A percentile compares a stretch with the other conserved stretches of the same genome.
Evolutionary conservation across 257 asterid genomes (phyloP).

Genomic region (Penstemon davidsonii): DNA sequence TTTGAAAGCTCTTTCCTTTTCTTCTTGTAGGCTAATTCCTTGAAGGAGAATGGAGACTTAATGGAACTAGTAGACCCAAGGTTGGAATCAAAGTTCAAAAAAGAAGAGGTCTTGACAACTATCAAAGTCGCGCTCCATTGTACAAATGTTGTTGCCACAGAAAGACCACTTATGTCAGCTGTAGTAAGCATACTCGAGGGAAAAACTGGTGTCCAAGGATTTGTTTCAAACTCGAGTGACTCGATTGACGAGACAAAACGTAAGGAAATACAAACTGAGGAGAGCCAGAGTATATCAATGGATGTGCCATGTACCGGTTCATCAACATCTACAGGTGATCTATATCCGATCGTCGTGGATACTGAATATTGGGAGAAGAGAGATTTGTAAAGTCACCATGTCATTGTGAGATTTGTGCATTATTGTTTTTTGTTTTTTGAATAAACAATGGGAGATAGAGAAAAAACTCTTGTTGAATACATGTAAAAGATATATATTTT

Average conservation of each 20-base stretch:
- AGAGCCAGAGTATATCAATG: constrained; percentile 37
- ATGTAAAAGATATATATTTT: too few relatives aligned
- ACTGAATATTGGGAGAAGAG: constrained; percentile 53
- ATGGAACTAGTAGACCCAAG: constrained; percentile 59
- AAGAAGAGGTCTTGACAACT: constrained; percentile 38
- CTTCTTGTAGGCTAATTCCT: constrained; percentile 42
- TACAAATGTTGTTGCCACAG: constrained; percentile 40
- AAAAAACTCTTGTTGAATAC: too few relatives aligned
- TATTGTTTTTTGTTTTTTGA: too few relatives aligned
- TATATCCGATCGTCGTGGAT: constrained; percentile 44
- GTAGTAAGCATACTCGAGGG: constrained; percentile 72
- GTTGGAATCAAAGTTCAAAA: constrained; percentile 41
- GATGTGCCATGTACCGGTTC: constrained; percentile 51
- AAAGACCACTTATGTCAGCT: constrained; percentile 62
- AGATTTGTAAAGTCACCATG: constrained; percentile 16
- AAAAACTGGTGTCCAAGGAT: constrained; percentile 20
- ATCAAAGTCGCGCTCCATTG: constrained; percentile 56
- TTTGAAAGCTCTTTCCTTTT: background rate
- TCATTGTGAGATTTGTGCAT: too few relatives aligned
- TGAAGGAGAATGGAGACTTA: constrained; percentile 44
- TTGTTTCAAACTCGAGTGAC: background rate
- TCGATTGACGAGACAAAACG: background rate
- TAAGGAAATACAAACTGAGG: background rate
- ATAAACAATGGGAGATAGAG: too few relatives aligned
- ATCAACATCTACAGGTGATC: constrained; percentile 44